Conservation (phyloP, 805 yeast species). For the Torulaspora franciscae region DNA sequence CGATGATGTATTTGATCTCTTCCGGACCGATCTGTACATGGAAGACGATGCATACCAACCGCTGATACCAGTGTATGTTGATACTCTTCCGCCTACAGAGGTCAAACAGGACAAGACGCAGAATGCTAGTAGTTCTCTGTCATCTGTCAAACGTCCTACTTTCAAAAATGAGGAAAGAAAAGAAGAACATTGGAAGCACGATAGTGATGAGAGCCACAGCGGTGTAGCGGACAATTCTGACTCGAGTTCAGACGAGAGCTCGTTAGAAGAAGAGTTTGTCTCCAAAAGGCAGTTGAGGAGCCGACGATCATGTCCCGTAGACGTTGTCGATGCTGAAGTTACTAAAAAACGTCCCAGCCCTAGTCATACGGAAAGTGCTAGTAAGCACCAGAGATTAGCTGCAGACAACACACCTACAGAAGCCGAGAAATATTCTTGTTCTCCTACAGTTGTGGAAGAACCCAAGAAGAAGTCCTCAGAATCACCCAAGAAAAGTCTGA, state of each 20-base stretch:
- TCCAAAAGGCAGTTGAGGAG: not conserved
- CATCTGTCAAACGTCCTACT: not conserved
- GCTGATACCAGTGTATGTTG: constrained; percentile 8
- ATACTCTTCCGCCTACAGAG: constrained; percentile 1
- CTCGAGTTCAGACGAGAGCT: too few relatives aligned
- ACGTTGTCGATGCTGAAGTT: not conserved
- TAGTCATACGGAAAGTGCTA: not conserved
- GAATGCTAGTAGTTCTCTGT: not conserved
- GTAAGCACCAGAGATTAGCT: constrained; percentile 5
- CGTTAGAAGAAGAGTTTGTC: too few relatives aligned
- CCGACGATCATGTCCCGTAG: not conserved
- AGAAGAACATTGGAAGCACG: not conserved
- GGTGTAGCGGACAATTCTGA: too few relatives aligned
- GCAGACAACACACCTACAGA: constrained; percentile 2
- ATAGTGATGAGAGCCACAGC: not conserved
- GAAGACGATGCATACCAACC: constrained; percentile 6
- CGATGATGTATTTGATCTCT: constrained; percentile 9
- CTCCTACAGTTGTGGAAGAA: constrained; percentile 20
- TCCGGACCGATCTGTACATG: constrained; percentile 7
- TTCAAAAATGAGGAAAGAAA: not conserved
- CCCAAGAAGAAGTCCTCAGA: constrained; percentile 10
- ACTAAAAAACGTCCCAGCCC: not conserved
- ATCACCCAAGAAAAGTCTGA: constrained; percentile 9
- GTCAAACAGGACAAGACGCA: not conserved
- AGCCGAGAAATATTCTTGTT: constrained; percentile 27